phyloP scores from a whole-genome alignment of 148 eudicot species.

The Rhododendron williamsianum region DNA sequence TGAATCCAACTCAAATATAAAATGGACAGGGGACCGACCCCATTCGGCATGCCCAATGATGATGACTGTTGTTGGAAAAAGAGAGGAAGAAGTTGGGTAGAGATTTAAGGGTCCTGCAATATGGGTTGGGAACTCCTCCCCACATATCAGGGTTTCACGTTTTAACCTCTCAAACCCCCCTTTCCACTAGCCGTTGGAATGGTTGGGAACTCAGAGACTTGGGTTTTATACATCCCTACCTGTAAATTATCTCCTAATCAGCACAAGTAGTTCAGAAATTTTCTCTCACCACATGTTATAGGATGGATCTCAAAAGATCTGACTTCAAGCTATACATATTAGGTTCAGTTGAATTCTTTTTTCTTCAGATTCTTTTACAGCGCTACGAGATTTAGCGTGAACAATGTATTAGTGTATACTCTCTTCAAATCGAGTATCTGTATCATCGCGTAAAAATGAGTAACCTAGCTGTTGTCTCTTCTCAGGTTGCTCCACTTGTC shows the following conservation, averaged over 20 bases:
- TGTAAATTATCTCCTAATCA: background rate
- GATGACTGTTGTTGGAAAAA: background rate
- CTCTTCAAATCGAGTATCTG: background rate
- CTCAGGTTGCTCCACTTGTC: slow-evolving; percentile 86
- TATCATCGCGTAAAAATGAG: background rate
- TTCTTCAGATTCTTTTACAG: background rate
- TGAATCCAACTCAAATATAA: background rate
- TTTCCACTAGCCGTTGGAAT: background rate
- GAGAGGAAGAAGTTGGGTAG: background rate
- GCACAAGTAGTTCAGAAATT: background rate
- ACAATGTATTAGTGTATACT: background rate
- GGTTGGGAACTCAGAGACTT: background rate
- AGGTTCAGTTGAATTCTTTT: background rate
- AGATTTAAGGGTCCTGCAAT: background rate
- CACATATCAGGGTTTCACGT: background rate
- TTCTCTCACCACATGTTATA: background rate
- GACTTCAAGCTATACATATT: background rate
- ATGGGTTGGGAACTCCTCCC: background rate
- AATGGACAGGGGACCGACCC: background rate
- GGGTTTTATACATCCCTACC: background rate
- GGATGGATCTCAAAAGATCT: background rate
- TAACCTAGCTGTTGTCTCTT: background rate
- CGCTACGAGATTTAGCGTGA: background rate
- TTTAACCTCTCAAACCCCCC: background rate
- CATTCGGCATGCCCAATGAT: background rate